A percentile compares a stretch with the other conserved stretches of the same genome.
Evolutionary conservation across 768 basidiomycete species (phyloP).

Genomic region (Trametes cingulata): DNA sequence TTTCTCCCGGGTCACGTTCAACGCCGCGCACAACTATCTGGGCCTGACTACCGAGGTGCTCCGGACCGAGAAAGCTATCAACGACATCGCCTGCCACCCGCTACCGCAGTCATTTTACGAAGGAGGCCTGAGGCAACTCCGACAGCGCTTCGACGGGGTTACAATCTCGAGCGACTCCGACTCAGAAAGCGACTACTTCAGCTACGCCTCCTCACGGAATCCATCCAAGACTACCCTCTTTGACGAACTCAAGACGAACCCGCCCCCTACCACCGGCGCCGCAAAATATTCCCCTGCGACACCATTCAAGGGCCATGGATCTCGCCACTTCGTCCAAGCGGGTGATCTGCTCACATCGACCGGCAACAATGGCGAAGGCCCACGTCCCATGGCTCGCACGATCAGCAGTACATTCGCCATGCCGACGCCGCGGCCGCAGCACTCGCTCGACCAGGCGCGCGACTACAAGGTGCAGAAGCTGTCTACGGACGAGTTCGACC

Average conservation of each 20-base stretch:
- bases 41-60: constrained; percentile 94
- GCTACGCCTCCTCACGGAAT: constrained; percentile 28
- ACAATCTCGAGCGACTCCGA: constrained; percentile 43
- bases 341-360: constrained; percentile 73
- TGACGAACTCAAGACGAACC: constrained; percentile 27
- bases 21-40: constrained; percentile 94
- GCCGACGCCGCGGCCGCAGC: constrained; percentile 23
- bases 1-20: constrained; percentile 96
- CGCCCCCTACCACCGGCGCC: not conserved
- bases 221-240: constrained; percentile 15
- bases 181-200: constrained; percentile 59
- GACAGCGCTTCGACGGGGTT: constrained; percentile 83
- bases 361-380: constrained; percentile 46
- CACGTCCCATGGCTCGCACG: constrained; percentile 29
- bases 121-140: constrained; percentile 83
- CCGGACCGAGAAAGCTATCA: constrained; percentile 95
- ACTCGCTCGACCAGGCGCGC: not conserved
- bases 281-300: constrained; percentile 23
- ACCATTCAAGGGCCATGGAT: constrained; percentile 31
- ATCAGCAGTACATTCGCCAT: constrained; percentile 18
- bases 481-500: constrained; percentile 78
- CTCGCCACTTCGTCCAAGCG: constrained; percentile 67
- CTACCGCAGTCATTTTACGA: constrained; percentile 90
- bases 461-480: constrained; percentile 27
- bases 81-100: constrained; percentile 95